Conservation (phyloP, 192 early-diverging fungal genomes). For the Entomortierella beljakovae region DNA sequence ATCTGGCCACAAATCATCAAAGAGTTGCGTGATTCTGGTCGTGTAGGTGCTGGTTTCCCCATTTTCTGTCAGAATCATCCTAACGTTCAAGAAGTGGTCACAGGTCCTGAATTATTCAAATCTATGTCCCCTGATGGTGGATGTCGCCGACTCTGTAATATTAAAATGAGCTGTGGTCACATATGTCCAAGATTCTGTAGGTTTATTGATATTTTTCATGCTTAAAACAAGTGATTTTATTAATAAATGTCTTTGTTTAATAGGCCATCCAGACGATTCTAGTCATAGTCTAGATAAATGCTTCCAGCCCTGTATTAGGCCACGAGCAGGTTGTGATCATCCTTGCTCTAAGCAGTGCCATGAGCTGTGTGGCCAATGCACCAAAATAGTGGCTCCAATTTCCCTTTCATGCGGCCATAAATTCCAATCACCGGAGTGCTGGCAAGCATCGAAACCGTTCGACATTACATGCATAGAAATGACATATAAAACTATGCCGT, state of each 20-base stretch:
- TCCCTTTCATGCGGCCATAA: slow-evolving; percentile 38
- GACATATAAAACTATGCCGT: too few species aligned
- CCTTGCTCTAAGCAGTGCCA: slow-evolving; percentile 59
- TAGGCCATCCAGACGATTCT: slow-evolving; percentile 63
- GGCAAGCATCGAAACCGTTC: slow-evolving; percentile 25
- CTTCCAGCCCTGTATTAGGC: slow-evolving; percentile 53
- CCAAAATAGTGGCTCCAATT: slow-evolving; percentile 22
- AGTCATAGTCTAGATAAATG: slow-evolving; percentile 57
- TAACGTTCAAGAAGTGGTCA: slow-evolving; percentile 28
- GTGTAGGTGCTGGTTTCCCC: slow-evolving; percentile 56
- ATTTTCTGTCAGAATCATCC: slow-evolving; percentile 63
- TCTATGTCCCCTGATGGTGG: too few species aligned
- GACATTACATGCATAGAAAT: slow-evolving; percentile 32
- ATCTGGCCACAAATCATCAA: slow-evolving; percentile 61
- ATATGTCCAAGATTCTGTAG: too few species aligned
- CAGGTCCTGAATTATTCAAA: too few species aligned
- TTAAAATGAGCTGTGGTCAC: too few species aligned
- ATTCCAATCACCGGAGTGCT: slow-evolving; percentile 24
- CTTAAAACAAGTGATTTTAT: too few species aligned
- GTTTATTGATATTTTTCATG: too few species aligned
- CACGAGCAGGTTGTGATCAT: slow-evolving; percentile 56
- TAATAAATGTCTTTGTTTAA: too few species aligned
- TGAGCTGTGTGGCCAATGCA: slow-evolving; percentile 61
- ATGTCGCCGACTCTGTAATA: too few species aligned
- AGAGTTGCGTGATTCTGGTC: slow-evolving; percentile 27